Percentiles rank a stretch among this genome's conserved stretches.
Conservation (phyloP, 352 stramenopile genomes). For the Lagenidium giganteum region DNA sequence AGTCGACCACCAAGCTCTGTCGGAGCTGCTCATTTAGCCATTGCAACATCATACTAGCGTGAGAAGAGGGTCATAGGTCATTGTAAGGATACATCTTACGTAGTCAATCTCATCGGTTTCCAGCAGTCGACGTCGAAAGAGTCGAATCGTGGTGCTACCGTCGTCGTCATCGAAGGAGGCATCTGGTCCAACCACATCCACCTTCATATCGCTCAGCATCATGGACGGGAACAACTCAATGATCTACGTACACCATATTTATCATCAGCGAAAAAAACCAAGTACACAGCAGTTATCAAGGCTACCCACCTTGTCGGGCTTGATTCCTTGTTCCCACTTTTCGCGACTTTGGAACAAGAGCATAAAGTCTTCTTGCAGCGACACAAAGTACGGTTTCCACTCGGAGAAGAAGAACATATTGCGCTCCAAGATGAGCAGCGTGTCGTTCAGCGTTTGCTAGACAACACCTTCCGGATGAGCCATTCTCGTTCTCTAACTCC, state of each 20-base stretch:
- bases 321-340: conserved; percentile 78
- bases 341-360: conserved; percentile 76
- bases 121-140: conserved; percentile 73
- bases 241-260: conserved; percentile 26
- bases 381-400: conserved; percentile 81
- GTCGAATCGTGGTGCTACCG: conserved; percentile 23
- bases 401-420: conserved; percentile 84
- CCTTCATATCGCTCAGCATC: conserved; percentile 81
- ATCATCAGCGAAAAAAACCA: background rate
- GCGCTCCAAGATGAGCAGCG: conserved; percentile 65
- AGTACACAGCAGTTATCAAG: conserved; percentile 1
- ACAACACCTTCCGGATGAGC: too few relatives aligned
- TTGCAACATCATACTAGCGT: conserved; percentile 19
- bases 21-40: conserved; percentile 70
- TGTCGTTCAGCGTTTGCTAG: conserved; percentile 87
- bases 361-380: conserved; percentile 73
- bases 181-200: conserved; percentile 47
- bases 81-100: conserved; percentile 17
- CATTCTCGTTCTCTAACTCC: too few relatives aligned
- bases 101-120: conserved; percentile 77
- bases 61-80: background rate
- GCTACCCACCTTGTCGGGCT: conserved; percentile 70
- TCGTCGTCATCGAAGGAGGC: conserved; percentile 15
- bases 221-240: conserved; percentile 65
- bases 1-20: conserved; percentile 43